Conservation (phyloP, 1,284 basidiomycete species). For the Pterula multifida region DNA sequence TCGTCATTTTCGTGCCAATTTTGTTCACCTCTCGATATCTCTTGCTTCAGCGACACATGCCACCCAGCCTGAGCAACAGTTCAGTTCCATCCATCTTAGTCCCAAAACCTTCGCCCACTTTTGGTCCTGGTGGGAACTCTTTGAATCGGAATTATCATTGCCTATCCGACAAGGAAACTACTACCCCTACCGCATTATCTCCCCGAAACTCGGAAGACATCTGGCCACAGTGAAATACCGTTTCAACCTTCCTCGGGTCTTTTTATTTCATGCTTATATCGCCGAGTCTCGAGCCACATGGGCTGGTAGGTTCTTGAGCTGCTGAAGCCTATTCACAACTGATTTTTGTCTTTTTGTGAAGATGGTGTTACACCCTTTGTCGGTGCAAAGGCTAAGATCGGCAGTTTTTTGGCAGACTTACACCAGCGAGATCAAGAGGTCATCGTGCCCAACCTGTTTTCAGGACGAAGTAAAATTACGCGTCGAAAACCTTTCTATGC, state of each 20-base stretch:
- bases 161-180: conserved; percentile 82
- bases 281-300: conserved; percentile 16
- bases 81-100: conserved; percentile 78
- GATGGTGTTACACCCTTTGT: conserved; percentile 72
- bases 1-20: conserved; percentile 86
- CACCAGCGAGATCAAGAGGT: conserved; percentile 88
- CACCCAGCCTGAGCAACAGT: conserved; percentile 15
- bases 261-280: conserved; percentile 80
- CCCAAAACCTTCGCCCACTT: conserved; percentile 87
- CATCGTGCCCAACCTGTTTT: conserved; percentile 34
- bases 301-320: neutral
- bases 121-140: conserved; percentile 85
- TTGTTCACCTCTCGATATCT: conserved; percentile 88
- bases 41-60: conserved; percentile 49
- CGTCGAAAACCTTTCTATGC: conserved; percentile 87
- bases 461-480: conserved; percentile 39
- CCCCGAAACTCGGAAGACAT: conserved; percentile 85
- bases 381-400: conserved; percentile 76
- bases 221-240: conserved; percentile 92
- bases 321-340: neutral
- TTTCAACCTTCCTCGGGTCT: conserved; percentile 68
- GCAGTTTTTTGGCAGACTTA: conserved; percentile 79
- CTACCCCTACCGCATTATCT: conserved; percentile 64
- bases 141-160: conserved; percentile 70
- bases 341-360: no score